Evolutionary conservation across 768 basidiomycete species (phyloP), one percentile per base, ranked within the genome.

Genomic region (Candolleomyces eurysporus): DNA sequence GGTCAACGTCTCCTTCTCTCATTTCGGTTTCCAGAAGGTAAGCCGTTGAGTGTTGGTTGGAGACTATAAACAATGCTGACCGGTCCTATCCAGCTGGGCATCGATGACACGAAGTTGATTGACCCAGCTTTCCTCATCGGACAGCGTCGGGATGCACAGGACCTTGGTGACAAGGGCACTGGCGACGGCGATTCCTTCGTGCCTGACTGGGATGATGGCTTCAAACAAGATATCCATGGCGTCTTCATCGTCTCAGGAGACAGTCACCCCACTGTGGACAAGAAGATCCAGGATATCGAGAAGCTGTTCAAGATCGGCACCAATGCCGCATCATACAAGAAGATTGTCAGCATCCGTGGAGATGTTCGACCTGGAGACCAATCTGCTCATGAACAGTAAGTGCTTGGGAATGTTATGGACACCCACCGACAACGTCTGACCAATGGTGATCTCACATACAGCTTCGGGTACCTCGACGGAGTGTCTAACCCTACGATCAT

Each of bases 1-100:
- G 10, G 74, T 84, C 48, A 86, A 85, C 71, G 76, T 85, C 49
- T 74, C 83, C 13, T 84, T 86, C 69, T 82, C 84, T 8, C 79
- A 81, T 30, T 67, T 68, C 16, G 85, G 83, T 16, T 76, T 85
- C 43, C 65, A 48, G 2, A 71, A 74, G 69, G 80, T 82, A 40
- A 66, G 54, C 22, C 2, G 48, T 9, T 6, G 39, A 11, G 46
- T 2, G 8, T 42, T 16, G 16, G 16, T 30, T 48, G 13, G 46
- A n/a, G n/a, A 5, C 49, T 7, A 21, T 26, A n/a, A 5, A 43
- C 21, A 39, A 22, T 55, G 13, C 22, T 49, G 19, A 22, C 19
- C 14, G 43, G 6, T 39, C 42, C 36, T 8, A 58, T 30, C 14
- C 67, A 79, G 76, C 66, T 84, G 21, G 78, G 75, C 6, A 69